A percentile compares a stretch with the other conserved stretches of the same genome.
These are phyloP conservation scores for Geotrichum candidum DNA, from an alignment of 1,139 yeast genomes.

Conservation along the genomic window DNA sequence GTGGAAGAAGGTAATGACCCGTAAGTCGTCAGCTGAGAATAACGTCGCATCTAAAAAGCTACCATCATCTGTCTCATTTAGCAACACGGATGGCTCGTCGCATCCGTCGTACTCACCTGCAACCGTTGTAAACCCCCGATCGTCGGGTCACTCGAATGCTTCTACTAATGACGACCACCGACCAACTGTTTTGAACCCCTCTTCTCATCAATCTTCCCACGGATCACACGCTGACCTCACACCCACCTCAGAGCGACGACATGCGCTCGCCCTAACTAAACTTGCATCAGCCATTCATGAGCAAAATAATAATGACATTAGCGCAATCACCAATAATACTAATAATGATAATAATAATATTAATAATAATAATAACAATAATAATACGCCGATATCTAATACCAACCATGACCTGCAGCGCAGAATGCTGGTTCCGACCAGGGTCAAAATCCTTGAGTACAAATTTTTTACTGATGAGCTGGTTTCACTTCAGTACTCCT, in stretches of 20 bases:
- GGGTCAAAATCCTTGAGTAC: slow-evolving; percentile 11
- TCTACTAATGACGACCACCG: background rate
- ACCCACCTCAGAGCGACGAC: background rate
- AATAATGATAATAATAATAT: background rate
- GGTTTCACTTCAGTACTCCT: slow-evolving; percentile 80
- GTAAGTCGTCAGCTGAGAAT: background rate
- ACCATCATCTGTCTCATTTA: background rate
- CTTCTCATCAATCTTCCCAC: background rate
- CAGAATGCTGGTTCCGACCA: slow-evolving; percentile 14
- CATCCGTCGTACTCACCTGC: slow-evolving; percentile 1
- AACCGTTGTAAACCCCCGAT: background rate
- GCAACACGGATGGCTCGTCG: background rate
- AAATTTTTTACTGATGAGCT: slow-evolving; percentile 75
- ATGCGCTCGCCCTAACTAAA: background rate
- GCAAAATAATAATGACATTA: background rate
- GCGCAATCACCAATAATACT: too few species aligned
- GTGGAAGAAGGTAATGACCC: background rate
- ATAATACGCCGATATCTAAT: background rate
- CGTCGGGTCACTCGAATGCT: background rate
- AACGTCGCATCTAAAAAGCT: background rate
- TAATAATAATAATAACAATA: background rate
- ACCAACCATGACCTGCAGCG: background rate
- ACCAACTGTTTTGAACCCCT: background rate
- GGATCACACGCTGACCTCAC: background rate
- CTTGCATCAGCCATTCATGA: background rate